These are phyloP conservation scores for Blastocystis hominis DNA, from an alignment of 352 stramenopile species.

Conservation along the genomic window DNA sequence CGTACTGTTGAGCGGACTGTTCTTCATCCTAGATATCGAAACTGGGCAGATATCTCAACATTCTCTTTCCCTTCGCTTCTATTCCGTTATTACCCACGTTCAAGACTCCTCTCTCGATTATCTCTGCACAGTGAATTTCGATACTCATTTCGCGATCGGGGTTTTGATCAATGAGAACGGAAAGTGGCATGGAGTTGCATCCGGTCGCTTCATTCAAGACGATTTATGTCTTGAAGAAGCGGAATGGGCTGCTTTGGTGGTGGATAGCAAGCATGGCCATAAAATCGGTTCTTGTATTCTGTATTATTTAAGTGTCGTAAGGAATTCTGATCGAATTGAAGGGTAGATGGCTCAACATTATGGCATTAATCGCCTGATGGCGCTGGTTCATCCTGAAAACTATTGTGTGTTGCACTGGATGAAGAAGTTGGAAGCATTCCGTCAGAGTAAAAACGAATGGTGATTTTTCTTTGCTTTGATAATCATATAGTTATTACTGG, in stretches of 20 bases:
- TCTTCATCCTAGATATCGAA: slow-evolving; percentile 31
- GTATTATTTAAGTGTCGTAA: slow-evolving; percentile 30
- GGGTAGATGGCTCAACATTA: slow-evolving; percentile 15
- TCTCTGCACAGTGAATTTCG: slow-evolving; percentile 47
- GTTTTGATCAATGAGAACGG: slow-evolving; percentile 28
- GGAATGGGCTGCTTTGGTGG: slow-evolving; percentile 30
- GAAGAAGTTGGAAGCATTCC: slow-evolving; percentile 31
- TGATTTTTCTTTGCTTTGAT: neutral
- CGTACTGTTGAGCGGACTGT: neutral
- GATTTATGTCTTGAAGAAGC: neutral
- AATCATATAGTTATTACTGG: slow-evolving; percentile 24
- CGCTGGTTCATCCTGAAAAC: slow-evolving; percentile 52
- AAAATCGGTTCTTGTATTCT: slow-evolving; percentile 47
- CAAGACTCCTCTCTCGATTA: slow-evolving; percentile 41
- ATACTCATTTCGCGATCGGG: slow-evolving; percentile 35
- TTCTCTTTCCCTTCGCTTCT: slow-evolving; percentile 37
- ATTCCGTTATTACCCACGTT: neutral
- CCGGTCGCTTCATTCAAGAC: slow-evolving; percentile 51
- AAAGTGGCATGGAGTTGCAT: slow-evolving; percentile 15
- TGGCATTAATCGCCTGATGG: slow-evolving; percentile 47
- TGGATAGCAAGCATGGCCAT: slow-evolving; percentile 45
- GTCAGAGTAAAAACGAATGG: slow-evolving; percentile 25
- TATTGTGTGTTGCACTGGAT: slow-evolving; percentile 56
- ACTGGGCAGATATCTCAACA: slow-evolving; percentile 12
- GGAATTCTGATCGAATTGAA: neutral